Base-by-base conservation (phyloP, 2,329 filamentous ascomycete genomes). In the Fusarium sp. region DNA sequence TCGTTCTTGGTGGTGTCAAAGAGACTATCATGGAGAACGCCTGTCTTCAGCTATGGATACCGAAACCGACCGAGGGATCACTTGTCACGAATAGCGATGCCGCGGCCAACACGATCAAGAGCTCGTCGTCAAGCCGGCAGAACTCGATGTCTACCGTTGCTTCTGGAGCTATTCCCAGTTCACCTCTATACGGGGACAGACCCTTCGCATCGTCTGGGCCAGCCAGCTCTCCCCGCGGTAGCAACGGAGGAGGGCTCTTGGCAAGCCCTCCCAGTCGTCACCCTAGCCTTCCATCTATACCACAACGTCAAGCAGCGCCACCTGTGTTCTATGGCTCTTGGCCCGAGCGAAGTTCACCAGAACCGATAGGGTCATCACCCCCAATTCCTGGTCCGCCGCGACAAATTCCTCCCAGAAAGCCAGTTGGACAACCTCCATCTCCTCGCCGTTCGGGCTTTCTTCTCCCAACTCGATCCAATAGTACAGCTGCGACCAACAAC, bases 1-100 rank as follows among this genome's bases (percentile, higher is more conserved):
- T 77, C 32, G 72, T 77, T 6, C 44, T 76, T 4, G 65, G 68
- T 4, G 73, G 73, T 4, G 39, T 65, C 36, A 62, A 59, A 19
- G 58, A 73, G 9, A 62, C 71, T 2, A 42, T 77, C 2, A 58
- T 72, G 15, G 75, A 78, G 51, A 57, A 62, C 7, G 76, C 76
- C 17, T 73, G 70, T 10, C 52, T 77, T 11, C 76, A 78, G 19
- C 70, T 78, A 30, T 78, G 76, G 76, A 64, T 78, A 39, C 73
- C 75, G 4, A 76, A 75, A 36, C 56, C 65, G 32, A 56, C 73
- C 1, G 69, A 68, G 4, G 75, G 73, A 1, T 69, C 71, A 1
- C 68, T 77, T 1, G 70, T 78, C 19, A 76, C 63, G 1, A 73
- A 67, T 9, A 74, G 71, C 4, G 73, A 74, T 42, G 73, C 68